Conservation (phyloP, 2,329 filamentous ascomycete species). For the Aspergillus jensenii region DNA sequence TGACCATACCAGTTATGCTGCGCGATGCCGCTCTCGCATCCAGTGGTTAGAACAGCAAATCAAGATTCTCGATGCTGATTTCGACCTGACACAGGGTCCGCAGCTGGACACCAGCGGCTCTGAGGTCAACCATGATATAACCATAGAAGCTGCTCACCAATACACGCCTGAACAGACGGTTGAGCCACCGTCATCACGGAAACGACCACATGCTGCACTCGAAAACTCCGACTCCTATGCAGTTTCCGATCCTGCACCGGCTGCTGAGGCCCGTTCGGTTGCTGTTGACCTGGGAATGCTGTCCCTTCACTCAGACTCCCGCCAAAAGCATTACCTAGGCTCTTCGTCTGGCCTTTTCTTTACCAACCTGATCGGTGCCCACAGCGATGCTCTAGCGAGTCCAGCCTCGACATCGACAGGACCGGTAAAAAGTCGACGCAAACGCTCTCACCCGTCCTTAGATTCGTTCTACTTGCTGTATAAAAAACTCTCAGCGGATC, state of each 20-base stretch:
- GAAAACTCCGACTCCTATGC: conserved; percentile 17
- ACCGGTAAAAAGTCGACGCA: neutral
- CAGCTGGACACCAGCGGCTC: conserved; percentile 20
- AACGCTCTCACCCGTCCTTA: neutral
- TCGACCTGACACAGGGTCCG: conserved; percentile 31
- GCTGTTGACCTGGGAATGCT: conserved; percentile 39
- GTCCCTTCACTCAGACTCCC: conserved; percentile 39
- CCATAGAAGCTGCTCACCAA: neutral
- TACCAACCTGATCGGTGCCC: conserved; percentile 25
- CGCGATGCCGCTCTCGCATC: conserved; percentile 30
- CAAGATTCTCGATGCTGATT: conserved; percentile 24
- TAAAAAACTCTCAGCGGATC: conserved; percentile 12
- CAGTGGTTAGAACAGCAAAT: conserved; percentile 38
- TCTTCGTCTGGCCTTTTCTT: conserved; percentile 41
- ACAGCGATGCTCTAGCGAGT: conserved; percentile 1
- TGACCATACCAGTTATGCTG: conserved; percentile 19
- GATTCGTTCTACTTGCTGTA: neutral
- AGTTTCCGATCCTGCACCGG: neutral
- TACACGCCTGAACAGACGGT: neutral
- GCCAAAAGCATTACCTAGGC: conserved; percentile 40
- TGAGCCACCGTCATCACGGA: conserved; percentile 2
- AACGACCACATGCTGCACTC: conserved; percentile 17
- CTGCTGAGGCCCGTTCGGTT: conserved; percentile 29
- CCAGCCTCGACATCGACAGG: neutral
- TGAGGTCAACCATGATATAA: neutral